A percentile compares a stretch with the other conserved stretches of the same genome.
phyloP scores from a whole-genome alignment of 2,329 filamentous ascomycete genomes.

The Xylariaceae sp. region DNA sequence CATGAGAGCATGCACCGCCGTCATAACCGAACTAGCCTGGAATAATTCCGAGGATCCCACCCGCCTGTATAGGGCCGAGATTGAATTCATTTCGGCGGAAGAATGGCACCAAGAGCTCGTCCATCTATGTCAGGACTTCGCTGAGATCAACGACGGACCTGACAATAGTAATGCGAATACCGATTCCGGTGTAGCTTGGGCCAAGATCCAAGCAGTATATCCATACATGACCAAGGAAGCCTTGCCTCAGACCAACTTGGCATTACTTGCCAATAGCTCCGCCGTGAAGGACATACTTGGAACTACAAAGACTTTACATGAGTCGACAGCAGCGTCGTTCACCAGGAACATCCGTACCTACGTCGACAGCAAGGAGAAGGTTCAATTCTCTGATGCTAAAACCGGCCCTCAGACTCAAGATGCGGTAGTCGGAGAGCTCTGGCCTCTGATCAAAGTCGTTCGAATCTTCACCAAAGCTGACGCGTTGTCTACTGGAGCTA shows the following conservation, averaged over 20 bases:
- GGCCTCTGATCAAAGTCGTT: conserved; percentile 40
- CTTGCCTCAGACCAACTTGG: conserved; percentile 18
- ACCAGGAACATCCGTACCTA: conserved; percentile 44
- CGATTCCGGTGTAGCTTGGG: conserved; percentile 39
- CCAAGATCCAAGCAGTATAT: conserved; percentile 38
- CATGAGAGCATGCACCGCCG: conserved; percentile 59
- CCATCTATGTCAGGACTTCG: conserved; percentile 45
- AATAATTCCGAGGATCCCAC: conserved; percentile 41
- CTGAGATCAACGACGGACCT: conserved; percentile 35
- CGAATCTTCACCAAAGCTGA: conserved; percentile 47
- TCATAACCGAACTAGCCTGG: conserved; percentile 57
- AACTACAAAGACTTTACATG: conserved; percentile 36
- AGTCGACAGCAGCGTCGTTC: conserved; percentile 38
- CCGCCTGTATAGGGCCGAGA: conserved; percentile 46
- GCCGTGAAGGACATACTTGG: conserved; percentile 43
- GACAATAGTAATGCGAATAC: conserved; percentile 40
- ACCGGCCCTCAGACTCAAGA: conserved; percentile 12
- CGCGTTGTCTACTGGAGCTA: conserved; percentile 49
- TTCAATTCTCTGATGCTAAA: neutral
- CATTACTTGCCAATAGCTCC: conserved; percentile 40
- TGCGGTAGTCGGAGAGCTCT: conserved; percentile 26
- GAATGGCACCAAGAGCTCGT: conserved; percentile 53
- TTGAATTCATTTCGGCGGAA: conserved; percentile 51
- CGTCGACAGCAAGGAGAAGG: conserved; percentile 53
- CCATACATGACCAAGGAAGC: conserved; percentile 17